Evolutionary conservation across 2,329 filamentous ascomycete genomes (phyloP), one percentile per base, ranked within the genome.

Genomic region (Pseudocercospora vitis): DNA sequence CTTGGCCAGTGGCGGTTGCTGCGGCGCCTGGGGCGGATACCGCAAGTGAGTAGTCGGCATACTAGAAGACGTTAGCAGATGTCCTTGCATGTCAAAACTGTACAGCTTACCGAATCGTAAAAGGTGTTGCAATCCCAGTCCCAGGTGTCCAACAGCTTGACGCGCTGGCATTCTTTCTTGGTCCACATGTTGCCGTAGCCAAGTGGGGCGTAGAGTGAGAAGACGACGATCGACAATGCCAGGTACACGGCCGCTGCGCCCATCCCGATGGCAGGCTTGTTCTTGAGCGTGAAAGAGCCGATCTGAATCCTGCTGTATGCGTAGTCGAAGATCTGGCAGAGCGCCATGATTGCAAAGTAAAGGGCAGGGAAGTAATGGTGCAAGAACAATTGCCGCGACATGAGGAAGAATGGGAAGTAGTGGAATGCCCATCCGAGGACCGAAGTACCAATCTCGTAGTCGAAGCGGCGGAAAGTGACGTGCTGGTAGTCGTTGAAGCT

Each of bases 91-190:
- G 7, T 12, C 33, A 14, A 16, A n/a, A n/a, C n/a, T n/a, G 12
- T n/a, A 1, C 7, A 26, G 86, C 89, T 88, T 85, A 96, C 91
- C 69, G 84, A 85, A 61, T 86, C 85, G 64, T 87, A 79, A 78
- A 99, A 99, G 56, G 83, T 91, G 73, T 95, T 96, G 81, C 94
- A 99, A 73, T 99, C 94, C 82, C 92, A 99, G 71, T 99, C 94
- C 94, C 94, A 99, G 1, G 84, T 86, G 54, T 81, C 78, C 69
- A 97, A 86, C 9, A 99, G 78, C 78, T 97, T 97, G 57, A 94
- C 86, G 52, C 84, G 84, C 63, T 84, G 85, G 80, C 94, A 99
- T 67, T 94, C 87, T 55, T 81, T 76, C 77, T 90, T 88, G 48
- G 92, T 99, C 94, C 94, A 99, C 48, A 85, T 78, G 70, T 95